phyloP scores from a whole-genome alignment of 805 yeast species.

The Lachancea fermentati region DNA sequence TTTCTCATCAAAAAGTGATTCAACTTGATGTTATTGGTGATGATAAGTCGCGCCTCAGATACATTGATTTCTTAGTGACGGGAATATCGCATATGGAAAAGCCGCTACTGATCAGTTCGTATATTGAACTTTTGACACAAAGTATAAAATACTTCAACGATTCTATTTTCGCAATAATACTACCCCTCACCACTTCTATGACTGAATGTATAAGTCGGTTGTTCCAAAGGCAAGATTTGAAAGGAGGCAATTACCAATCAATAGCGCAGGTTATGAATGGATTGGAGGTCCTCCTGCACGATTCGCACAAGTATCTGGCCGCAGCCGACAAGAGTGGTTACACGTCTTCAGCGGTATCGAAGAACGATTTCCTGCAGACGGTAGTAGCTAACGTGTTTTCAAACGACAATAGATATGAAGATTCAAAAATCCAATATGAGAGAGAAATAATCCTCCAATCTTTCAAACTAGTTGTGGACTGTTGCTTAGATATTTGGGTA shows the following conservation, averaged over 20 bases:
- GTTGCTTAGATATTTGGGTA: conserved; percentile 66
- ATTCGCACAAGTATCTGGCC: conserved; percentile 50
- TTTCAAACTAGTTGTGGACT: conserved; percentile 51
- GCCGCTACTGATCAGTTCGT: conserved; percentile 32
- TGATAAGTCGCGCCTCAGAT: conserved; percentile 27
- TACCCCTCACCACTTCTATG: conserved; percentile 46
- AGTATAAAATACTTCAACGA: conserved; percentile 46
- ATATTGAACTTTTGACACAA: conserved; percentile 42
- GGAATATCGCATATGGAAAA: conserved; percentile 44
- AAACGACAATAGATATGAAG: conserved; percentile 32
- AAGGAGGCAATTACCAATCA: conserved; percentile 42
- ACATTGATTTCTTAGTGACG: conserved; percentile 42
- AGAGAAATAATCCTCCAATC: conserved; percentile 54
- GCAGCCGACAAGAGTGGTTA: conserved; percentile 31
- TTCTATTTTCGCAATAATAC: conserved; percentile 49
- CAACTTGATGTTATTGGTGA: conserved; percentile 30
- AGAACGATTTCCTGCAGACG: conserved; percentile 29
- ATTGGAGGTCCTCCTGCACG: conserved; percentile 56
- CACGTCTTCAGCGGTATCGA: conserved; percentile 14
- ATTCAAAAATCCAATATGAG: conserved; percentile 39
- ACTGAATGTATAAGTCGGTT: conserved; percentile 24
- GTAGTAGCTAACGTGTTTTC: conserved; percentile 33
- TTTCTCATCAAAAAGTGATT: conserved; percentile 30
- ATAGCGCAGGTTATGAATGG: conserved; percentile 47
- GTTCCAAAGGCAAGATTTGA: conserved; percentile 17